phyloP scores from a whole-genome alignment of 169 alveolate species.

The Cyclospora cayetanensis region DNA sequence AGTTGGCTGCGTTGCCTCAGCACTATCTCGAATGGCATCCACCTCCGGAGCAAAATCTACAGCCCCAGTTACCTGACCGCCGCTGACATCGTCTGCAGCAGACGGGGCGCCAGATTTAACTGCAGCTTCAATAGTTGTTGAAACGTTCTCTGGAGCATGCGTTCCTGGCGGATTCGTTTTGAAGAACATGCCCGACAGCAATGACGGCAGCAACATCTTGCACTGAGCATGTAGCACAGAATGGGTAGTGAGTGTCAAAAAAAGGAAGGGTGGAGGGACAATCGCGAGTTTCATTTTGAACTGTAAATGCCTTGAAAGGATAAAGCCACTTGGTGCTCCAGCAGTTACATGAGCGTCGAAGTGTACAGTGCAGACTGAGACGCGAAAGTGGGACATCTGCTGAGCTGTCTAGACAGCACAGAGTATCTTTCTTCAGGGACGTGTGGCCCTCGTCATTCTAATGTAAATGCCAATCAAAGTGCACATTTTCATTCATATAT shows the following conservation, averaged over 20 bases:
- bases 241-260: neutral
- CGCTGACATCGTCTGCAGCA: constrained; percentile 11
- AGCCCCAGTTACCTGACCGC: constrained; percentile 8
- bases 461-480: too few species aligned
- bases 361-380: constrained; percentile 26
- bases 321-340: neutral
- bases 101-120: constrained; percentile 39
- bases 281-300: constrained; percentile 36
- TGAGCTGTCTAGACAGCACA: constrained; percentile 31
- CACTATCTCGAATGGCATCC: neutral
- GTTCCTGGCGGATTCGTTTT: constrained; percentile 13
- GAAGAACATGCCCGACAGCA: constrained; percentile 53
- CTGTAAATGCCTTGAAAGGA: neutral
- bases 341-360: constrained; percentile 18
- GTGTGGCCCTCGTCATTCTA: too few species aligned
- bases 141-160: neutral
- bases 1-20: constrained; percentile 34
- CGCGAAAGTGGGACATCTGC: neutral
- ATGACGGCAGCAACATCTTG: constrained; percentile 36
- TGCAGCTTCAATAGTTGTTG: constrained; percentile 27
- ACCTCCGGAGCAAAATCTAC: constrained; percentile 24
- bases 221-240: neutral
- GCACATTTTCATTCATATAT: too few species aligned
- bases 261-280: constrained; percentile 21
- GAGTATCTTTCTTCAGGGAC: neutral